Evolutionary conservation across 352 stramenopile species (phyloP).

Genomic region (Globisporangium paddicum): DNA sequence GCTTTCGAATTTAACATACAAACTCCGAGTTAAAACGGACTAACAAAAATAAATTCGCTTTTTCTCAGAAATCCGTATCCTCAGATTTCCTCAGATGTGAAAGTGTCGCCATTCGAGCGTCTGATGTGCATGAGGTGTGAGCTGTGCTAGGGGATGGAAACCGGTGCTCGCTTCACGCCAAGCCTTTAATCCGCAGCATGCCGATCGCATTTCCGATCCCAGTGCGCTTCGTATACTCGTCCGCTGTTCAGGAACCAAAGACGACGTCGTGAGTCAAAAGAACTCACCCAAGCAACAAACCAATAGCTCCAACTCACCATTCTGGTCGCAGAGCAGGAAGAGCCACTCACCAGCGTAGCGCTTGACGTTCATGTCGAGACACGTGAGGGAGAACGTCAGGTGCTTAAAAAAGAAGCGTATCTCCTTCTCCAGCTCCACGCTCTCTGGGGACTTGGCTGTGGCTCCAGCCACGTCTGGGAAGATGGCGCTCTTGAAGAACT

Average conservation of each 20-base stretch:
- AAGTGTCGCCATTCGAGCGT: too few species aligned
- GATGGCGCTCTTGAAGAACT: slow-evolving; percentile 40
- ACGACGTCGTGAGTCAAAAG: neutral
- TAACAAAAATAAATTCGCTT: too few species aligned
- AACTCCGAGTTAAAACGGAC: too few species aligned
- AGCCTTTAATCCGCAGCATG: slow-evolving; percentile 57
- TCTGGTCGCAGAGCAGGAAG: slow-evolving; percentile 68
- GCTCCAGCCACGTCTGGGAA: slow-evolving; percentile 11
- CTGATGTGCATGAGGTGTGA: neutral
- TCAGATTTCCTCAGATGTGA: too few species aligned
- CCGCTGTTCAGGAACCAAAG: slow-evolving; percentile 28
- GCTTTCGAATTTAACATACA: too few species aligned
- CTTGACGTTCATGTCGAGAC: slow-evolving; percentile 61
- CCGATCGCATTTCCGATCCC: slow-evolving; percentile 73
- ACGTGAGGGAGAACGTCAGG: slow-evolving; percentile 67
- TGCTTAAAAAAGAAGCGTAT: slow-evolving; percentile 49
- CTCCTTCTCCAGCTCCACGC: neutral
- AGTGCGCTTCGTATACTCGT: slow-evolving; percentile 67
- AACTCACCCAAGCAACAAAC: neutral
- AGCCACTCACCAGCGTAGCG: slow-evolving; percentile 69
- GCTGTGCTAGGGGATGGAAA: neutral
- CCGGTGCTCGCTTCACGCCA: slow-evolving; percentile 25
- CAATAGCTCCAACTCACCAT: slow-evolving; percentile 31
- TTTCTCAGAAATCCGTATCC: too few species aligned
- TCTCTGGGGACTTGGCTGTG: neutral